phyloP scores from a whole-genome alignment of 2,329 filamentous ascomycete genomes.

The Monosporascus sp. region DNA sequence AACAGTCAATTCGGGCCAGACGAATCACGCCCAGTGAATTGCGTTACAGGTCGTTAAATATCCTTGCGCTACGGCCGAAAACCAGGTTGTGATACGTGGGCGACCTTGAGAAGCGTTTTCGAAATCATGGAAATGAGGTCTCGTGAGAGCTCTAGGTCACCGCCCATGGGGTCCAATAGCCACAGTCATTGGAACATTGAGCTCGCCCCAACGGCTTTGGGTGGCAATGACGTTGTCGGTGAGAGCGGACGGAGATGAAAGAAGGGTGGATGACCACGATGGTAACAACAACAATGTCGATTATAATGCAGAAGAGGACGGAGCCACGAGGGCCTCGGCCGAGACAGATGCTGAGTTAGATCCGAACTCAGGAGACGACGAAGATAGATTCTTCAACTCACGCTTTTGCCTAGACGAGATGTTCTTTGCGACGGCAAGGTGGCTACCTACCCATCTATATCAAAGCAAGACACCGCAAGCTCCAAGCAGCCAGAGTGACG shows the following conservation, averaged over 20 bases:
- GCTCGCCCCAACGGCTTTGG: slow-evolving; percentile 17
- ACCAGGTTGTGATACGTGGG: slow-evolving; percentile 75
- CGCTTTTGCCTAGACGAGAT: slow-evolving; percentile 69
- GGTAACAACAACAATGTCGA: slow-evolving; percentile 38
- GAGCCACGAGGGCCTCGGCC: slow-evolving; percentile 38
- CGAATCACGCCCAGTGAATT: slow-evolving; percentile 43
- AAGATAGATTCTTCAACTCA: slow-evolving; percentile 28
- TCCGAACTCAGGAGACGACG: slow-evolving; percentile 43
- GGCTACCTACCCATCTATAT: slow-evolving; percentile 52
- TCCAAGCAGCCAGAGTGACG: slow-evolving; percentile 23
- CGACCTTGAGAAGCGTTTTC: slow-evolving; percentile 72
- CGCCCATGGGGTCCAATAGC: slow-evolving; percentile 10
- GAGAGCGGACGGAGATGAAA: slow-evolving; percentile 29
- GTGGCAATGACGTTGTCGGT: slow-evolving; percentile 30
- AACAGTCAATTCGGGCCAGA: slow-evolving; percentile 51
- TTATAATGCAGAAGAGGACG: slow-evolving; percentile 37
- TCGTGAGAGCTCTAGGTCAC: slow-evolving; percentile 33
- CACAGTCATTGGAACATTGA: slow-evolving; percentile 11
- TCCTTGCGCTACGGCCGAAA: slow-evolving; percentile 70
- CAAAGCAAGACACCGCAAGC: slow-evolving; percentile 61
- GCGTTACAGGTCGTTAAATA: slow-evolving; percentile 74
- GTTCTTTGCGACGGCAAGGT: slow-evolving; percentile 81
- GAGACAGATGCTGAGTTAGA: slow-evolving; percentile 48
- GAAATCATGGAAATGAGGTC: slow-evolving; percentile 70
- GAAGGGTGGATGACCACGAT: slow-evolving; percentile 38